phyloP scores from a whole-genome alignment of 2,329 filamentous ascomycete genomes.

The Diaporthe vaccinii region DNA sequence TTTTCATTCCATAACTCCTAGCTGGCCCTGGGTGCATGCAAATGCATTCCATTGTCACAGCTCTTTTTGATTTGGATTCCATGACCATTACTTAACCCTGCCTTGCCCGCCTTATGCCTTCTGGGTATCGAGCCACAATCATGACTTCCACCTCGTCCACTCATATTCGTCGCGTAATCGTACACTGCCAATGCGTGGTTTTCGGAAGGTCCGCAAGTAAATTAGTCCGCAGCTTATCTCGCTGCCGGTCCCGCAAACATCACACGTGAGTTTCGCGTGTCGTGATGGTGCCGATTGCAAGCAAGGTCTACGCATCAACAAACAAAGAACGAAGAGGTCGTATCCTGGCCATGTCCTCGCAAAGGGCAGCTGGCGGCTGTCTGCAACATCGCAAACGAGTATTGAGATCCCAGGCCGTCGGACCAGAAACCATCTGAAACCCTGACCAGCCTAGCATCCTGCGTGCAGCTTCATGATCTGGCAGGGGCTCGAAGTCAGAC shows the following conservation, averaged over 20 bases:
- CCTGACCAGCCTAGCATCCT: not conserved
- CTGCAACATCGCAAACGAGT: not conserved
- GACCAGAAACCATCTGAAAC: not conserved
- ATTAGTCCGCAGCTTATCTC: slow-evolving; percentile 6
- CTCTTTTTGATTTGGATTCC: slow-evolving; percentile 17
- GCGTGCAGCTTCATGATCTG: not conserved
- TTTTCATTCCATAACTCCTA: slow-evolving; percentile 23
- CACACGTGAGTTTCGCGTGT: not conserved
- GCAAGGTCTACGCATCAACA: slow-evolving; percentile 5
- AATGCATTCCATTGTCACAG: not conserved
- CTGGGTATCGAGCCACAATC: slow-evolving; percentile 36
- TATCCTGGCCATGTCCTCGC: not conserved
- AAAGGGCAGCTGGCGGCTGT: not conserved
- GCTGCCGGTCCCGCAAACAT: not conserved
- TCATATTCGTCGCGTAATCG: slow-evolving; percentile 32
- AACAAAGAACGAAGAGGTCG: slow-evolving; percentile 1
- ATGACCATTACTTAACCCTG: slow-evolving; percentile 22
- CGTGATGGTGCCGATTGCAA: not conserved
- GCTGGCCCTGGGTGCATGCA: slow-evolving; percentile 23
- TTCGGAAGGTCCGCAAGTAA: slow-evolving; percentile 3
- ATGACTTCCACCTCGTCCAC: slow-evolving; percentile 34
- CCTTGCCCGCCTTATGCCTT: slow-evolving; percentile 15
- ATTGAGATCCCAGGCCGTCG: not conserved
- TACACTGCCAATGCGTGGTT: slow-evolving; percentile 30
- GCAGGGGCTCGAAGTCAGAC: not conserved